Conservation (phyloP, 208 protist species). For the Acanthamoeba culbertsoni region DNA sequence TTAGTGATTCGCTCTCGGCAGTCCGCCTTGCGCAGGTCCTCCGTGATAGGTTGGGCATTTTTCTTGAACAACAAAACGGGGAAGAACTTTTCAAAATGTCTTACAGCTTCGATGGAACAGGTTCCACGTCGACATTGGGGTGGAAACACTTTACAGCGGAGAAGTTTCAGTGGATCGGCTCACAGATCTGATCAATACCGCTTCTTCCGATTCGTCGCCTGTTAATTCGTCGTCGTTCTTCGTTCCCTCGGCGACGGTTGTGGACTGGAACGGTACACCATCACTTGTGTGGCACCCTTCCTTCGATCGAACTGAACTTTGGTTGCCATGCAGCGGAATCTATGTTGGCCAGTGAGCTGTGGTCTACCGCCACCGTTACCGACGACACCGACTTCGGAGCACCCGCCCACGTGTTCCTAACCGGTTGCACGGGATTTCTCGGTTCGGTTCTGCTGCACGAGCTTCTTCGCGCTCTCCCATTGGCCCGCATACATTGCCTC, state of each 20-base stretch:
- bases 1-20: not conserved
- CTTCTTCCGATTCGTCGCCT: not conserved
- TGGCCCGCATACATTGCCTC: not conserved
- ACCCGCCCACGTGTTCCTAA: not conserved
- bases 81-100: too few relatives aligned
- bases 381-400: not conserved
- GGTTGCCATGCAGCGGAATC: not conserved
- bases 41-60: not conserved
- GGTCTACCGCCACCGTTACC: not conserved
- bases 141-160: not conserved
- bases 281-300: not conserved
- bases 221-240: not conserved
- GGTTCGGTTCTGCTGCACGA: not conserved
- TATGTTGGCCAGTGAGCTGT: not conserved
- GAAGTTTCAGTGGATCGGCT: not conserved
- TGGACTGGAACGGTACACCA: not conserved
- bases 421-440: not conserved
- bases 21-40: not conserved
- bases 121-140: not conserved
- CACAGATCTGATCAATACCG: not conserved
- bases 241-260: not conserved
- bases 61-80: too few relatives aligned
- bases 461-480: not conserved
- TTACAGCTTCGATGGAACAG: not conserved
- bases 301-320: too few relatives aligned